These are phyloP conservation scores for Kalanchoe fedtschenkoi DNA, from an alignment of 164 flowering plant species.

Conservation along the genomic window DNA sequence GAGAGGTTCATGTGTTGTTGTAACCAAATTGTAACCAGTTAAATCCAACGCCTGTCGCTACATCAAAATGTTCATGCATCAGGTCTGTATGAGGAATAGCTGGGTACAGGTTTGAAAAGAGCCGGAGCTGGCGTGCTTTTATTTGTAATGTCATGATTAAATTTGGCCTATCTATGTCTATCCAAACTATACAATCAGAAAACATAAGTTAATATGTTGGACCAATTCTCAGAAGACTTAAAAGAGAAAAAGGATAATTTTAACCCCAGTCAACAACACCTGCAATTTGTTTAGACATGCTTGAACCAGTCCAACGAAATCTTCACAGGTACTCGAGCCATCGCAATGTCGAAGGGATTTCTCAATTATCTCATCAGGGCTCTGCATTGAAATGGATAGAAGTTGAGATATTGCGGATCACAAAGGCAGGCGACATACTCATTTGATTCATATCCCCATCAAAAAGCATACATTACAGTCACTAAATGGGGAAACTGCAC, in stretches of 20 bases:
- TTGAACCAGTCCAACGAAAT: conserved; percentile 80
- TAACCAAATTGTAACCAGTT: too few species aligned
- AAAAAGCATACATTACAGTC: neutral
- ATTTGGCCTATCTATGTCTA: too few species aligned
- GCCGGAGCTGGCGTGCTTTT: too few species aligned
- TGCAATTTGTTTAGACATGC: conserved; percentile 77
- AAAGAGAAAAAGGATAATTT: neutral
- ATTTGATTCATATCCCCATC: neutral
- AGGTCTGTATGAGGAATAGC: too few species aligned
- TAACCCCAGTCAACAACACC: conserved; percentile 28
- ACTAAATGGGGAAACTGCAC: neutral
- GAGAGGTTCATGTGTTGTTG: too few species aligned
- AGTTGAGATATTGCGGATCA: too few species aligned
- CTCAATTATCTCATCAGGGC: conserved; percentile 84
- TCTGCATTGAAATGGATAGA: conserved; percentile 33
- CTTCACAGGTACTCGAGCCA: conserved; percentile 66
- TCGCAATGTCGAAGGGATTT: conserved; percentile 59
- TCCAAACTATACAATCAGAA: neutral
- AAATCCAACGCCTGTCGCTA: too few species aligned
- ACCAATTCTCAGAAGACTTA: neutral
- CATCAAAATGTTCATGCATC: too few species aligned
- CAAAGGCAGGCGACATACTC: too few species aligned
- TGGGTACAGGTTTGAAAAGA: too few species aligned
- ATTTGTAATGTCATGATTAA: too few species aligned
- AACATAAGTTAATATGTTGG: neutral